Base-by-base conservation (phyloP, 2,329 filamentous ascomycete genomes). In the Fusarium chuoi region DNA sequence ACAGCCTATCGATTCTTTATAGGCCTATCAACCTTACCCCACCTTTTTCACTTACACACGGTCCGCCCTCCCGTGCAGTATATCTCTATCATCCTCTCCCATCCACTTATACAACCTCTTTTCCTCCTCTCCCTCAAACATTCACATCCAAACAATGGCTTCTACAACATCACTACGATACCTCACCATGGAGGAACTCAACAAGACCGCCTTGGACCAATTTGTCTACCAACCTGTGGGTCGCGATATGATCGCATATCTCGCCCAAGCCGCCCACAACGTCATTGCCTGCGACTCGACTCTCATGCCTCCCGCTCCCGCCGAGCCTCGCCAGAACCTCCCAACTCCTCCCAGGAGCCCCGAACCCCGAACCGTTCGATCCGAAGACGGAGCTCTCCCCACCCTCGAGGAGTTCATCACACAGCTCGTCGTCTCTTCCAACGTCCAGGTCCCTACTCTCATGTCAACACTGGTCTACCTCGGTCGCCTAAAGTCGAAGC, bases 391-490 rank as follows among this genome's bases (percentile, higher is more conserved):
- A 69, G 81, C 84, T 62, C 87, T 99, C 38, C 96, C 96, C 7
- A 92, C 93, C 0, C 86, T 98, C 41, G 94, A 98, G 83, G 89
- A 91, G 66, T 99, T 98, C 87, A 98, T 99, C 85, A 92, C 90
- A 57, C 94, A 95, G 73, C 89, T 99, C 36, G 95, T 98, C 70
- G 90, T 94, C 80, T 93, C 93, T 69, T 98, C 96, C 75, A 97
- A 98, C 82, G 96, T 98, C 36, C 96, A 98, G 87, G 95, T 98
- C 60, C 94, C 96, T 18, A 99, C 96, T 13, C 89, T 99, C 76
- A 98, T 99, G 96, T 96, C 94, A 41, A 95, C 95, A 13, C 89
- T 99, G 45, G 95, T 98, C 82, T 99, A 98, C 87, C 92, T 99
- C 65, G 90, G 89, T 80, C 91, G 95, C 70, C 89, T 99, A 79